Percentiles rank a stretch among this genome's conserved stretches.
phyloP scores from a whole-genome alignment of 1,139 yeast species.

The Saccharomyces hybrid region DNA sequence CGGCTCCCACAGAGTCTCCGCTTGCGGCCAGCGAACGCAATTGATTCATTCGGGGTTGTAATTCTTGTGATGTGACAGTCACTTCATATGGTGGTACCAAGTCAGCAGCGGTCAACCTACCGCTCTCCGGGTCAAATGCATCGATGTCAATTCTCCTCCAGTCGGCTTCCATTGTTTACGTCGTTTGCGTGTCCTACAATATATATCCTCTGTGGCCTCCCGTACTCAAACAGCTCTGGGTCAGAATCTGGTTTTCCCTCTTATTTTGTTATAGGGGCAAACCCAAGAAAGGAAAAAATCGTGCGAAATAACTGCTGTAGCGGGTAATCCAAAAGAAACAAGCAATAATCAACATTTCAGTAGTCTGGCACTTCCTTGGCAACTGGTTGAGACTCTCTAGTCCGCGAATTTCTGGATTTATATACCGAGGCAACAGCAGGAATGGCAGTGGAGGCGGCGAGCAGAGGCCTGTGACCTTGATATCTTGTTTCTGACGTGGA shows the following conservation, averaged over 20 bases:
- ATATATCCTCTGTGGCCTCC: not conserved
- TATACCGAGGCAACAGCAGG: not conserved
- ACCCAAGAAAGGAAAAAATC: not conserved
- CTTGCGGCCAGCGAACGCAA: constrained; percentile 58
- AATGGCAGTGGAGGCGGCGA: not conserved
- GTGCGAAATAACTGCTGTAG: not conserved
- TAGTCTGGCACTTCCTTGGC: not conserved
- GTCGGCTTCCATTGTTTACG: constrained; percentile 29
- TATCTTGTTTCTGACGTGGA: not conserved
- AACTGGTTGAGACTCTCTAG: not conserved
- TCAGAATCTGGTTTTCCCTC: not conserved
- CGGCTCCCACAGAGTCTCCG: constrained; percentile 67
- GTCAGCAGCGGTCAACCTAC: constrained; percentile 56
- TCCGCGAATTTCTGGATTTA: not conserved
- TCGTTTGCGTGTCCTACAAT: not conserved
- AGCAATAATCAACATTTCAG: not conserved
- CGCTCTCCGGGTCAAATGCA: constrained; percentile 73
- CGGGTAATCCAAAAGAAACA: not conserved
- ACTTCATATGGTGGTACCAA: constrained; percentile 45
- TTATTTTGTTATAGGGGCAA: not conserved
- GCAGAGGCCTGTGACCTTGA: not conserved
- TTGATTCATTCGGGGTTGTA: constrained; percentile 49
- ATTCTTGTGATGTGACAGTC: constrained; percentile 43
- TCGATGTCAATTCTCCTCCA: constrained; percentile 87
- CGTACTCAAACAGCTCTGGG: not conserved